Conservation (phyloP, 768 basidiomycete genomes). For the Calvatia gigantea region DNA sequence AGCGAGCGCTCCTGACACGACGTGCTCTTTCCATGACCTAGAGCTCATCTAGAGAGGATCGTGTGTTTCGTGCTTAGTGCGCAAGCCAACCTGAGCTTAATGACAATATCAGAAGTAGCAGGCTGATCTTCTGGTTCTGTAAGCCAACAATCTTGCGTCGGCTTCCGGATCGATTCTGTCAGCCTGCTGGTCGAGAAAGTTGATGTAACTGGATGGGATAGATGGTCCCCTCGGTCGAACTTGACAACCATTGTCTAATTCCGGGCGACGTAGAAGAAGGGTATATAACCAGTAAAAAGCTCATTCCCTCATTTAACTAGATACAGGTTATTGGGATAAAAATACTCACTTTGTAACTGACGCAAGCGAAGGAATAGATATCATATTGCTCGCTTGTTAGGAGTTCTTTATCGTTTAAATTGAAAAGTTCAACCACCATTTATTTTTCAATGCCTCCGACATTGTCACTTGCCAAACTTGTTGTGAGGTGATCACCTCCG, state of each 20-base stretch:
- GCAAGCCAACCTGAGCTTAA: not conserved
- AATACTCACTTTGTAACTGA: conserved; percentile 13
- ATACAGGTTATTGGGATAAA: not conserved
- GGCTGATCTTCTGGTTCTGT: conserved; percentile 19
- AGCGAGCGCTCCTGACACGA: not conserved
- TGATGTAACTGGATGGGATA: conserved; percentile 5
- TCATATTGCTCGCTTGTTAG: conserved; percentile 7
- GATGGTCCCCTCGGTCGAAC: conserved; percentile 16
- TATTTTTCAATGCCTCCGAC: conserved; percentile 13
- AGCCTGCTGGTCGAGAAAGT: conserved; percentile 15
- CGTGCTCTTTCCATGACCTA: not conserved
- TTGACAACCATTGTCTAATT: conserved; percentile 18
- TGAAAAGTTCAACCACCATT: conserved; percentile 13
- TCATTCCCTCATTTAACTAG: not conserved
- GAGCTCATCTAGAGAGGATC: too few species aligned
- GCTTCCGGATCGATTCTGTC: conserved; percentile 18
- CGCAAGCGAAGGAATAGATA: conserved; percentile 13
- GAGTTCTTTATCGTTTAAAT: conserved; percentile 8
- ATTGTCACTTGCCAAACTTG: conserved; percentile 2
- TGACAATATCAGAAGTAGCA: conserved; percentile 5
- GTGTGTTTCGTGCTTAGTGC: not conserved
- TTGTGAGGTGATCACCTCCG: conserved; percentile 12
- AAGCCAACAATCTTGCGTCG: conserved; percentile 24
- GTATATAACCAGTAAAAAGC: conserved; percentile 18
- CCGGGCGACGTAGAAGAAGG: conserved; percentile 17